phyloP scores from a whole-genome alignment of 2,329 filamentous ascomycete species.

The Aureobasidium sp. region DNA sequence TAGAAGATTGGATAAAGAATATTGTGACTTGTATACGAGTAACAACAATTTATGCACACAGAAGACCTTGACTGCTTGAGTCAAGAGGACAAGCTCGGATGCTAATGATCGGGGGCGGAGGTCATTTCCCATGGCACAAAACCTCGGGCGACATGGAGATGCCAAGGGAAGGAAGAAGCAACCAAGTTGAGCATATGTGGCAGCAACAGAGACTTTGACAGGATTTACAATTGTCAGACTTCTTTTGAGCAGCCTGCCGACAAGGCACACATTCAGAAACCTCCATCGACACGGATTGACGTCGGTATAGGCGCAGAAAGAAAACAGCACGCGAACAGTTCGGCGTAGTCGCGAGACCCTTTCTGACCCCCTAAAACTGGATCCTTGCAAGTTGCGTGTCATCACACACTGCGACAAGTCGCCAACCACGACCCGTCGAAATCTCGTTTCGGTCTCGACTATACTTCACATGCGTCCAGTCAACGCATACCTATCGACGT shows the following conservation, averaged over 20 bases:
- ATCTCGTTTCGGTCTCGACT: conserved; percentile 7
- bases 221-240: background rate
- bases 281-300: background rate
- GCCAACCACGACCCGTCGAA: background rate
- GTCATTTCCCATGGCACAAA: background rate
- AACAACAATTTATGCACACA: background rate
- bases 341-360: conserved; percentile 1
- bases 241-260: background rate
- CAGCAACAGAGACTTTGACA: background rate
- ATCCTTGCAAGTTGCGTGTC: conserved; percentile 8
- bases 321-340: conserved; percentile 1
- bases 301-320: background rate
- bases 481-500: conserved; percentile 2
- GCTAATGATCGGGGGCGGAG: background rate
- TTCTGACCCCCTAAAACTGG: background rate
- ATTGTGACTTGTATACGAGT: background rate
- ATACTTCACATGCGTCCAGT: conserved; percentile 13
- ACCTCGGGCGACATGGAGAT: background rate
- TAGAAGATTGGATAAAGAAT: too few relatives aligned
- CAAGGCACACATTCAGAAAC: background rate
- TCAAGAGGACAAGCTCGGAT: background rate
- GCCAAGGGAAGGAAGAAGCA: conserved; percentile 4
- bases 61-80: background rate
- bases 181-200: background rate
- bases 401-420: background rate